Evolutionary conservation across 805 yeast genomes (phyloP).

Genomic region (Schwanniomyces sp.): DNA sequence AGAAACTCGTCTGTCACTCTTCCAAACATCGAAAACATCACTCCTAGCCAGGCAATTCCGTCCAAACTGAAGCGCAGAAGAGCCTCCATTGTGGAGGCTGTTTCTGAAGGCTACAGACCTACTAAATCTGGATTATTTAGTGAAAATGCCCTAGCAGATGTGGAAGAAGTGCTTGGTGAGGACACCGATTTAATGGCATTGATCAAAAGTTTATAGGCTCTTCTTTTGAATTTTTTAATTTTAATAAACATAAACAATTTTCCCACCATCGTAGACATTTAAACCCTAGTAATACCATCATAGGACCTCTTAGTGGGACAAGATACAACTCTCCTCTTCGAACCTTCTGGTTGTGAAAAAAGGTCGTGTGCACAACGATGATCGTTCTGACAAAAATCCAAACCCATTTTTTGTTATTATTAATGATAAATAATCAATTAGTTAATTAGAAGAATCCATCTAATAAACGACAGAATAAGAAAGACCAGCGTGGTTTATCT

Average conservation of each 20-base stretch:
- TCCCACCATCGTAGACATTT: not conserved
- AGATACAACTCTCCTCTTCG: no score
- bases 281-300: no score
- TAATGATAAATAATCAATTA: not conserved
- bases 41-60: conserved; percentile 8
- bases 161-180: conserved; percentile 67
- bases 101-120: conserved; percentile 70
- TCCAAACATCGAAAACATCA: not conserved
- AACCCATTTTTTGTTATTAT: not conserved
- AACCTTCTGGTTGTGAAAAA: not conserved
- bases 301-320: no score
- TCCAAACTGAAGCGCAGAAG: conserved; percentile 50
- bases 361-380: not conserved
- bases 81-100: conserved; percentile 72
- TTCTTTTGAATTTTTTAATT: not conserved
- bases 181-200: conserved; percentile 46
- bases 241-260: not conserved
- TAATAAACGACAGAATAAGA: not conserved
- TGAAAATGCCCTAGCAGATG: conserved; percentile 71
- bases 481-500: not conserved
- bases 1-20: not conserved
- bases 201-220: conserved; percentile 26
- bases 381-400: not conserved
- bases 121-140: conserved; percentile 77
- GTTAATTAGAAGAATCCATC: not conserved